Evolutionary conservation across 2,329 filamentous ascomycete species (phyloP).

Genomic region (Monosporascus sp.): DNA sequence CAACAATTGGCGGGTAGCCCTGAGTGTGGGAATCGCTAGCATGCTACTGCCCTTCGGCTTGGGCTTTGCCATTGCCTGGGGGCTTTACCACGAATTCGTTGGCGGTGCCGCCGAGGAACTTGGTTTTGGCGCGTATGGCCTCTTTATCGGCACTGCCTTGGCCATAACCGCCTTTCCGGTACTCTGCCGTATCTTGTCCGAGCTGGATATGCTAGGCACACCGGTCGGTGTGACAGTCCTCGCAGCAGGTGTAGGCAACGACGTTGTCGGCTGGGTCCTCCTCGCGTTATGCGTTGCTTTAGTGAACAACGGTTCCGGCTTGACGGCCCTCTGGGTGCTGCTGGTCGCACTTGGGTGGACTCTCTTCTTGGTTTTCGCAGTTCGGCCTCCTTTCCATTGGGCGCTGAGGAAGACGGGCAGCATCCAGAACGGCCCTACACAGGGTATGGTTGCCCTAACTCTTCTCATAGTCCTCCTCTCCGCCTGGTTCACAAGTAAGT

Average conservation of each 20-base stretch:
- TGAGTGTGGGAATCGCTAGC: conserved; percentile 62
- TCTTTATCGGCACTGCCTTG: conserved; percentile 90
- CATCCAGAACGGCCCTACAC: conserved; percentile 81
- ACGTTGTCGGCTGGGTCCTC: conserved; percentile 86
- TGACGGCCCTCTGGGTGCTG: conserved; percentile 81
- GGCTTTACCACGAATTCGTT: conserved; percentile 62
- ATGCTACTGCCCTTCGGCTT: conserved; percentile 70
- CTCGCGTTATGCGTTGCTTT: conserved; percentile 89
- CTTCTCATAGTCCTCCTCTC: conserved; percentile 70
- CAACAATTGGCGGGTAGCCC: conserved; percentile 65
- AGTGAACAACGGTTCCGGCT: conserved; percentile 78
- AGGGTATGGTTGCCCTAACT: conserved; percentile 77
- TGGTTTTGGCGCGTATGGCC: conserved; percentile 38
- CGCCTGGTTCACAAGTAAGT: conserved; percentile 50
- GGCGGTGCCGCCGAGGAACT: conserved; percentile 22
- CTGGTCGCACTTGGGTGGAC: conserved; percentile 71
- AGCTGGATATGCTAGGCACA: conserved; percentile 78
- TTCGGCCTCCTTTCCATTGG: conserved; percentile 72
- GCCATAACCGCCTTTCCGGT: conserved; percentile 91
- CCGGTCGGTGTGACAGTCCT: conserved; percentile 86
- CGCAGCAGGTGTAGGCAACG: conserved; percentile 88
- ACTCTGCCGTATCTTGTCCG: conserved; percentile 86
- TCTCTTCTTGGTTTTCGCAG: conserved; percentile 65
- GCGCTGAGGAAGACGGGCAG: conserved; percentile 68
- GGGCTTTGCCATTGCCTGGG: conserved; percentile 65